phyloP scores from a whole-genome alignment of 306 rosid species.

The Astragalus membranaceus region DNA sequence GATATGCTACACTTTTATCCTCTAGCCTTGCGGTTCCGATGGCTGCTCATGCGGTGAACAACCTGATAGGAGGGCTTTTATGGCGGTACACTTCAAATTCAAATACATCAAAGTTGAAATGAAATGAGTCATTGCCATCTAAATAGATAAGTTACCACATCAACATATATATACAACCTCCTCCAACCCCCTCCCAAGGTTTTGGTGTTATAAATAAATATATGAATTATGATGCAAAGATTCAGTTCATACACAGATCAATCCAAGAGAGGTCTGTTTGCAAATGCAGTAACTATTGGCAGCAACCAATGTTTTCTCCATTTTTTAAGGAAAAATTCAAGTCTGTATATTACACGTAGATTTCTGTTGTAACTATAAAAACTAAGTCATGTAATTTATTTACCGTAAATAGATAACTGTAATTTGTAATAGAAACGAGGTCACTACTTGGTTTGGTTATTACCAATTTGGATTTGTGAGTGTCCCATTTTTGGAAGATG shows the following conservation, averaged over 20 bases:
- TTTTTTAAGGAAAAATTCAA: not conserved
- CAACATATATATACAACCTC: not conserved
- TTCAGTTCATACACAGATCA: not conserved
- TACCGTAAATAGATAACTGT: constrained; percentile 19
- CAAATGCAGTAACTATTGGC: constrained; percentile 1
- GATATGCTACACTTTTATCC: constrained; percentile 69
- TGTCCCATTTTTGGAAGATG: constrained; percentile 23
- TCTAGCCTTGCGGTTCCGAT: constrained; percentile 78
- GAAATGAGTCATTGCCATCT: constrained; percentile 3
- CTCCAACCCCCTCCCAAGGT: not conserved
- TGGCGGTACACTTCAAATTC: constrained; percentile 58
- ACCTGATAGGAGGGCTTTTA: constrained; percentile 69
- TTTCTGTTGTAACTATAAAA: constrained; percentile 7
- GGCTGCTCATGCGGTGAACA: constrained; percentile 83
- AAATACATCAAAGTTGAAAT: constrained; percentile 24
- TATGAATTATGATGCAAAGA: not conserved
- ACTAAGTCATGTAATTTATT: not conserved
- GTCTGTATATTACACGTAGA: not conserved
- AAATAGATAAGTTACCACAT: not conserved
- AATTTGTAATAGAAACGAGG: not conserved
- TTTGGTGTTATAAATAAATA: not conserved
- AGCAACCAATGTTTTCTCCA: not conserved
- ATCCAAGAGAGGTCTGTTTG: not conserved
- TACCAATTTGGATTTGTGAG: not conserved
- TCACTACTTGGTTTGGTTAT: constrained; percentile 1